Percentiles rank a stretch among this genome's conserved stretches.
These are phyloP conservation scores for Rubus parviflorus DNA, from an alignment of 306 rosid genomes.

Conservation along the genomic window DNA sequence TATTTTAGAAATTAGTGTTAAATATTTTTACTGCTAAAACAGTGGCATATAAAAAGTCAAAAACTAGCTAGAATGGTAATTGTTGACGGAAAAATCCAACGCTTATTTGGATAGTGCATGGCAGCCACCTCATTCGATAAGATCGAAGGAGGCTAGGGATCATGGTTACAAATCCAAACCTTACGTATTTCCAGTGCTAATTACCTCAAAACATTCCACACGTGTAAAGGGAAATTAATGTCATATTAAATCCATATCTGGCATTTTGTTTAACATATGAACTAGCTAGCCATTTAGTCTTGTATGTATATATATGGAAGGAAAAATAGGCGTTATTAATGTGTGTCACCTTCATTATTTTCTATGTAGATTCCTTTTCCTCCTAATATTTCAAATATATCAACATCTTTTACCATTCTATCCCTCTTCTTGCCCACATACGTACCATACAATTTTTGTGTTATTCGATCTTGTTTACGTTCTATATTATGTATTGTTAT, in stretches of 20 bases:
- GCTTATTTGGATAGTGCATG: not conserved
- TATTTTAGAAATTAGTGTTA: too few relatives aligned
- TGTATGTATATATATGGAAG: too few relatives aligned
- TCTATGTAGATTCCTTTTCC: not conserved
- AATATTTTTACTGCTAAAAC: too few relatives aligned
- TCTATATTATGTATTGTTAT: not conserved
- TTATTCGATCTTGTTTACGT: not conserved
- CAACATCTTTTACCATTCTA: not conserved
- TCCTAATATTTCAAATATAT: too few relatives aligned
- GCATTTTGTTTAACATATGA: not conserved
- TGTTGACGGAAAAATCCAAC: not conserved
- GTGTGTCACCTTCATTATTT: not conserved
- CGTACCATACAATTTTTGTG: not conserved
- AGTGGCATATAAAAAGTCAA: too few relatives aligned
- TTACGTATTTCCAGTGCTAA: not conserved
- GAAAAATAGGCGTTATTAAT: not conserved
- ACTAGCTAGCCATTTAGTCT: too few relatives aligned
- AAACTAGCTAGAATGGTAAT: too few relatives aligned
- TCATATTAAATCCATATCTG: not conserved
- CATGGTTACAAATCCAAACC: not conserved
- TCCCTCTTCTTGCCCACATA: not conserved
- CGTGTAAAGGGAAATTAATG: not conserved
- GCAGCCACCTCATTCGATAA: not conserved
- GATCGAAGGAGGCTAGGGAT: too few relatives aligned
- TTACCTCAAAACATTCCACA: not conserved